Evolutionary conservation across 164 flowering plant species (phyloP).

Genomic region (Pachysandra terminalis): DNA sequence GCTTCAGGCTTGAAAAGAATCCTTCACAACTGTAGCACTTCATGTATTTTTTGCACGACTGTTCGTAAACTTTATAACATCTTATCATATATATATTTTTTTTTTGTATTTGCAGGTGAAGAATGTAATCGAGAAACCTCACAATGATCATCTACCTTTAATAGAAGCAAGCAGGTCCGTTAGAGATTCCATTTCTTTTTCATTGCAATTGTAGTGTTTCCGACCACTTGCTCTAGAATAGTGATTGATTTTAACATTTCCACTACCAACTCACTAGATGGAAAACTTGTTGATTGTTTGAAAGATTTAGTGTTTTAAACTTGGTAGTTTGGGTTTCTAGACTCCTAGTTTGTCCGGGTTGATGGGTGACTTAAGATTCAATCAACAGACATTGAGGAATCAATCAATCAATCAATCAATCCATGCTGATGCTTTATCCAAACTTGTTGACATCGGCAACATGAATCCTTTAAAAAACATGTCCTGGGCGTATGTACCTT

Average conservation of each 20-base stretch:
- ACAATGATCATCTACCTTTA: slow-evolving; percentile 92
- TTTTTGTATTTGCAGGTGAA: slow-evolving; percentile 60
- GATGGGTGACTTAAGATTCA: not conserved
- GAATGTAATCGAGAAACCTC: slow-evolving; percentile 92
- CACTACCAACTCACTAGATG: not conserved
- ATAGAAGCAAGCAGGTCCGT: slow-evolving; percentile 97
- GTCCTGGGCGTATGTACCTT: too few relatives aligned
- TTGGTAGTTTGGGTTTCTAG: not conserved
- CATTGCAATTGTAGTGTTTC: not conserved
- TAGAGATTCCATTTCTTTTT: slow-evolving; percentile 4
- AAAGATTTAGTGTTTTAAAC: too few relatives aligned
- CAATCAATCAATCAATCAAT: too few relatives aligned
- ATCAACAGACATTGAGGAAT: too few relatives aligned
- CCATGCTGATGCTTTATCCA: too few relatives aligned
- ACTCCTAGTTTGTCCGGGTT: not conserved
- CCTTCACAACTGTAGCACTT: too few relatives aligned
- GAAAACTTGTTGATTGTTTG: not conserved
- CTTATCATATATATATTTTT: not conserved
- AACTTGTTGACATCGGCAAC: too few relatives aligned
- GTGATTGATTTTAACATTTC: not conserved
- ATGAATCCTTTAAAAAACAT: too few relatives aligned
- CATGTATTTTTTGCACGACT: not conserved
- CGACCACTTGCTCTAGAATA: not conserved
- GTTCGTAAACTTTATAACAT: not conserved
- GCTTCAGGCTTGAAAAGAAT: not conserved